Conservation (phyloP, 129 eudicot genomes). For the Lonicera japonica region DNA sequence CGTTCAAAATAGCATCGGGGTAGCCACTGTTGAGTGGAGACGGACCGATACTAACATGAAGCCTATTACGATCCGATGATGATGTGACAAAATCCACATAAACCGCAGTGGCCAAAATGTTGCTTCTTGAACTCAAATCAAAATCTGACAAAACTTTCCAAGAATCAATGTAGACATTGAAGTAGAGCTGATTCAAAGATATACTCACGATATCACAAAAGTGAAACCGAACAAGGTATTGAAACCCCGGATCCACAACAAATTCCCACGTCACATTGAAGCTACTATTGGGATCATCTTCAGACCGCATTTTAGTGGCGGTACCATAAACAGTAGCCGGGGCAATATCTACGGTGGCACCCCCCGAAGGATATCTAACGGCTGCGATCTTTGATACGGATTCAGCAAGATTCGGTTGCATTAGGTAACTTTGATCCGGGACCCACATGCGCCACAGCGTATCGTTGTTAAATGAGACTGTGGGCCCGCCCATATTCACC, state of each 20-base stretch:
- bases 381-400: constrained; percentile 21
- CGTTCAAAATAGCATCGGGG: constrained; percentile 73
- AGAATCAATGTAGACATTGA: constrained; percentile 50
- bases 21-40: constrained; percentile 3
- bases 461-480: constrained; percentile 51
- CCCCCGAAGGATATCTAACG: constrained; percentile 37
- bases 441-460: constrained; percentile 66
- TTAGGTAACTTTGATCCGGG: constrained; percentile 40
- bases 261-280: constrained; percentile 84
- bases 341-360: constrained; percentile 55
- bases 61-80: constrained; percentile 5
- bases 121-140: constrained; percentile 25
- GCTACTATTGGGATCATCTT: constrained; percentile 34
- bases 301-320: constrained; percentile 40
- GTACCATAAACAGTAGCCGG: constrained; percentile 73
- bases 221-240: constrained; percentile 62
- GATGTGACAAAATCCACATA: constrained; percentile 49
- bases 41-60: constrained; percentile 64
- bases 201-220: constrained; percentile 70
- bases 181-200: constrained; percentile 34
- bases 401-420: constrained; percentile 20
- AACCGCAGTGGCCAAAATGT: constrained; percentile 32
- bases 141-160: constrained; percentile 27
- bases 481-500: constrained; percentile 87
- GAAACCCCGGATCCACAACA: constrained; percentile 59